These are phyloP conservation scores for Ogataea methylovora DNA, from an alignment of 805 yeast species.

Conservation along the genomic window DNA sequence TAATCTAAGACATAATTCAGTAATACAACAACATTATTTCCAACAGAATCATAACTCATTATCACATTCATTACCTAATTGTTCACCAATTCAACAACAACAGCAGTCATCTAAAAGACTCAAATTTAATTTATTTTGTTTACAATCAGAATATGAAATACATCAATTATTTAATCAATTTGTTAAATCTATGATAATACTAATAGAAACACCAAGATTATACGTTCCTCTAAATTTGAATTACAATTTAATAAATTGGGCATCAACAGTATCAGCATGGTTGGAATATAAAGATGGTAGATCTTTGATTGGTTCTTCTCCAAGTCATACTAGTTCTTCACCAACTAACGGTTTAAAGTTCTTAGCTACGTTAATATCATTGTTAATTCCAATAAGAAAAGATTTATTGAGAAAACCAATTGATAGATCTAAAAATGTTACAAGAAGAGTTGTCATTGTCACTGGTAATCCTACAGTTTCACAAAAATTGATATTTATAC, in stretches of 20 bases:
- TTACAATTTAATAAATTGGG: conserved; percentile 41
- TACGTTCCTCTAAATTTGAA: conserved; percentile 34
- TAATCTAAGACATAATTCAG: not conserved
- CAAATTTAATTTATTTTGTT: not conserved
- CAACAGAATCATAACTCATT: not conserved
- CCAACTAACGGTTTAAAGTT: conserved; percentile 24
- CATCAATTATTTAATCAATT: conserved; percentile 28
- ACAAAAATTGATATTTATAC: conserved; percentile 43
- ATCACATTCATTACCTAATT: conserved; percentile 2
- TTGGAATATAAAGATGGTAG: conserved; percentile 44
- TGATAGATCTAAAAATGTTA: conserved; percentile 13
- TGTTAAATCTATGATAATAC: conserved; percentile 29
- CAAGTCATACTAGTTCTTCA: not conserved
- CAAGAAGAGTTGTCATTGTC: conserved; percentile 40
- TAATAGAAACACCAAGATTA: conserved; percentile 39
- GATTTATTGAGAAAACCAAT: conserved; percentile 29
- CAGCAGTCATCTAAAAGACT: conserved; percentile 1
- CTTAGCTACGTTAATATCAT: conserved; percentile 38
- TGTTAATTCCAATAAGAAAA: conserved; percentile 33
- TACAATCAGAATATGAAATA: conserved; percentile 24
- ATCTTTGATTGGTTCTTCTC: not conserved
- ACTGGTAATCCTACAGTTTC: conserved; percentile 53
- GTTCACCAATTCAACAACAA: not conserved
- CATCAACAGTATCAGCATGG: conserved; percentile 45
- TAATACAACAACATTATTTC: not conserved